Conservation (phyloP, 345 rosid species). For the Mercurialis annua region DNA sequence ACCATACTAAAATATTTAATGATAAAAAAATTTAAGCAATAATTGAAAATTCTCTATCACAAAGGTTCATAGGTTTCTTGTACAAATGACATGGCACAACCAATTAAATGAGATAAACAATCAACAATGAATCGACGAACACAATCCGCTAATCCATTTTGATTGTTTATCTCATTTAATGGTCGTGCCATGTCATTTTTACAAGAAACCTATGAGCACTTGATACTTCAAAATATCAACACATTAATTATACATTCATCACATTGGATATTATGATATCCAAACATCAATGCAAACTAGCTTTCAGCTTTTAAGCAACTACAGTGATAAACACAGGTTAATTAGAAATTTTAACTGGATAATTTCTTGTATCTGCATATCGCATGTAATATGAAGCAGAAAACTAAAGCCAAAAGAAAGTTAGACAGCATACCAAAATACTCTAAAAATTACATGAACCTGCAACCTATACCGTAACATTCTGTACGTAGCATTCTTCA, state of each 20-base stretch:
- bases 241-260: background rate
- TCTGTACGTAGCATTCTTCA: background rate
- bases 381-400: background rate
- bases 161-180: too few relatives aligned
- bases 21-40: too few relatives aligned
- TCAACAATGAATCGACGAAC: too few relatives aligned
- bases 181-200: too few relatives aligned
- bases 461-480: background rate
- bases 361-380: background rate
- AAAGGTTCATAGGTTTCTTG: too few relatives aligned
- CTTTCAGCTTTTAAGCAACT: background rate
- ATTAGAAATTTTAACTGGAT: background rate
- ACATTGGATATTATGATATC: background rate
- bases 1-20: too few relatives aligned
- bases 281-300: background rate
- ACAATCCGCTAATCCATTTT: too few relatives aligned
- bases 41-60: too few relatives aligned
- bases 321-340: background rate
- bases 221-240: too few relatives aligned
- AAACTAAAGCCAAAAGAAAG: background rate
- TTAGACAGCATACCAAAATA: slow-evolving; percentile 6
- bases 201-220: too few relatives aligned
- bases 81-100: too few relatives aligned
- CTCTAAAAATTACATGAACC: background rate
- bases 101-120: too few relatives aligned